Conservation (phyloP, 2,329 filamentous ascomycete genomes). For the Grosmannia serpens region DNA sequence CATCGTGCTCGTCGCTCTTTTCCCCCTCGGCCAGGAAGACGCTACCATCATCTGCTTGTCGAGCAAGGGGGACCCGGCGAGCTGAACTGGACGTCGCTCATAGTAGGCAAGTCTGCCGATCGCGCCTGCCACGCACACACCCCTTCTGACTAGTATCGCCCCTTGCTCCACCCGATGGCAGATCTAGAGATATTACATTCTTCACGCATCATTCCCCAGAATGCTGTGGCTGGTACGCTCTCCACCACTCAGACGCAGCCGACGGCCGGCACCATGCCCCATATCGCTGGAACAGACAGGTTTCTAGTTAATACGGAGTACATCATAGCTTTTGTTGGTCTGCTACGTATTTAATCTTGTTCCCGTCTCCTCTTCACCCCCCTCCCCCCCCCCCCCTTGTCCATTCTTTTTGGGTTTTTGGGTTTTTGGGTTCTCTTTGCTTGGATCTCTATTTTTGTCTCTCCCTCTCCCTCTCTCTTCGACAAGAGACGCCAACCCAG, state of each 20-base stretch:
- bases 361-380: neutral
- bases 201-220: neutral
- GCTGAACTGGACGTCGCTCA: slow-evolving; percentile 2
- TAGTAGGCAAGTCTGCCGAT: neutral
- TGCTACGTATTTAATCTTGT: neutral
- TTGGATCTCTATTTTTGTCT: neutral
- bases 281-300: neutral
- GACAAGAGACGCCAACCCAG: neutral
- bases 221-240: neutral
- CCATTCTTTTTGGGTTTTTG: too few relatives aligned
- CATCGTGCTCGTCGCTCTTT: neutral
- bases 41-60: neutral
- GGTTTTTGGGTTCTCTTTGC: neutral
- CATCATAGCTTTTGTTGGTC: neutral
- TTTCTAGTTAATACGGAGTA: too few relatives aligned
- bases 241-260: neutral
- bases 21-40: neutral
- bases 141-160: neutral
- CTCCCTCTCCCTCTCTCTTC: too few relatives aligned
- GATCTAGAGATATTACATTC: neutral
- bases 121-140: neutral
- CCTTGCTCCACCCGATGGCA: neutral
- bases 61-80: neutral
- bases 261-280: neutral
- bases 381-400: neutral